Evolutionary conservation across 2,329 filamentous ascomycete genomes (phyloP).

Genomic region (Hypoxylon rubiginosum): DNA sequence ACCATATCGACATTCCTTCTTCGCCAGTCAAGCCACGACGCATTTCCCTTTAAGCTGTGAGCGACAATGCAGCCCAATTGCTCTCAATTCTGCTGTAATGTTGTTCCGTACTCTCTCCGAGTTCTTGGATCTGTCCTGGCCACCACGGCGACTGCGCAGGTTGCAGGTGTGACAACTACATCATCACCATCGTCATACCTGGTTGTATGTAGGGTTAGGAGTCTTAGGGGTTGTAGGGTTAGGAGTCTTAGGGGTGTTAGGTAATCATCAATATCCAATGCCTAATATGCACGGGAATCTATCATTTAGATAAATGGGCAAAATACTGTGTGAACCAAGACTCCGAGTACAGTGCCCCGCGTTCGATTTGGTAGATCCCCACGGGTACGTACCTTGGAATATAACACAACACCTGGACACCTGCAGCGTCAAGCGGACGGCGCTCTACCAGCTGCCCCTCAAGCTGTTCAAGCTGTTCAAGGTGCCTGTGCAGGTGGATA

Average conservation of each 20-base stretch:
- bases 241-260: conserved; percentile 12
- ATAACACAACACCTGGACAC: background rate
- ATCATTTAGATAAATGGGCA: conserved; percentile 25
- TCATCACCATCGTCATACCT: conserved; percentile 12
- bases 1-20: background rate
- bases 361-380: conserved; percentile 17
- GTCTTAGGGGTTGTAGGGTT: background rate
- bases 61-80: background rate
- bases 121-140: background rate
- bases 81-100: background rate
- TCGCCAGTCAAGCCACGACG: background rate
- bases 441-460: background rate
- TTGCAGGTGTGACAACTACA: conserved; percentile 8
- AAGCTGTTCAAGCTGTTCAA: background rate
- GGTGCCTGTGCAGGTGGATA: conserved; percentile 19
- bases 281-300: conserved; percentile 17
- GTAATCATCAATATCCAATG: conserved; percentile 20
- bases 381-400: background rate
- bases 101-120: background rate
- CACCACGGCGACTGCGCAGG: conserved; percentile 2
- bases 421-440: background rate
- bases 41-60: background rate
- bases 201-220: background rate
- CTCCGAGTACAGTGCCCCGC: conserved; percentile 44
- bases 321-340: conserved; percentile 34